These are phyloP conservation scores for Aegle marmelos DNA, from an alignment of 345 rosid species.

Conservation along the genomic window DNA sequence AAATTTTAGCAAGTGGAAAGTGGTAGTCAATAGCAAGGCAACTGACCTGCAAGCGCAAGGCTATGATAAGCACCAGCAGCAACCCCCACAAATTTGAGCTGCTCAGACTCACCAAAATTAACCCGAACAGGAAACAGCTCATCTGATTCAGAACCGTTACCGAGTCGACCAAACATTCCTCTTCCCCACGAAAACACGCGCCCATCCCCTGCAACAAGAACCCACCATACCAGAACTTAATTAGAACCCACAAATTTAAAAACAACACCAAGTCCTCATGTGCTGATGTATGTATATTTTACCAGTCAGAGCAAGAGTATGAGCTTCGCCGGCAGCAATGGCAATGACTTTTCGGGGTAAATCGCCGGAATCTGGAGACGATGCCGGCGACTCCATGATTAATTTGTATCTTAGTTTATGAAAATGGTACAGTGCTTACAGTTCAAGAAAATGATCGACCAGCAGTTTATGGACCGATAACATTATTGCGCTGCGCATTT, in stretches of 20 bases:
- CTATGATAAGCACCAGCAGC: conserved; percentile 96
- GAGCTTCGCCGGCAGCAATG: conserved; percentile 80
- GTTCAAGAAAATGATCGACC: background rate
- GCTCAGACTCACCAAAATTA: conserved; percentile 28
- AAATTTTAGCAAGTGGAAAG: background rate
- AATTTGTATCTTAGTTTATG: background rate
- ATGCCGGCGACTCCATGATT: conserved; percentile 35
- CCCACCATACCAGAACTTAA: background rate
- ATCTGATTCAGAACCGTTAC: conserved; percentile 69
- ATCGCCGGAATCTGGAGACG: conserved; percentile 24
- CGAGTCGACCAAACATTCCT: conserved; percentile 91
- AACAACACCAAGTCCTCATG: background rate
- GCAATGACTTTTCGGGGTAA: conserved; percentile 41
- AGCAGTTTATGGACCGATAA: background rate
- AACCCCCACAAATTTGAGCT: conserved; percentile 53
- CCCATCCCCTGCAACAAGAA: conserved; percentile 62
- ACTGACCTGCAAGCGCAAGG: conserved; percentile 72
- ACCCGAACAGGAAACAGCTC: conserved; percentile 63
- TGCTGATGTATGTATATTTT: background rate
- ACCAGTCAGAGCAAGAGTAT: conserved; percentile 78
- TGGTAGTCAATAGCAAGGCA: background rate
- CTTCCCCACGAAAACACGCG: conserved; percentile 85
- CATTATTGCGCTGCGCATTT: background rate
- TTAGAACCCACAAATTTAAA: background rate
- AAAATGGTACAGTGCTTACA: background rate